Evolutionary conservation across 352 stramenopile genomes (phyloP).

Genomic region (Sclerospora graminicola): DNA sequence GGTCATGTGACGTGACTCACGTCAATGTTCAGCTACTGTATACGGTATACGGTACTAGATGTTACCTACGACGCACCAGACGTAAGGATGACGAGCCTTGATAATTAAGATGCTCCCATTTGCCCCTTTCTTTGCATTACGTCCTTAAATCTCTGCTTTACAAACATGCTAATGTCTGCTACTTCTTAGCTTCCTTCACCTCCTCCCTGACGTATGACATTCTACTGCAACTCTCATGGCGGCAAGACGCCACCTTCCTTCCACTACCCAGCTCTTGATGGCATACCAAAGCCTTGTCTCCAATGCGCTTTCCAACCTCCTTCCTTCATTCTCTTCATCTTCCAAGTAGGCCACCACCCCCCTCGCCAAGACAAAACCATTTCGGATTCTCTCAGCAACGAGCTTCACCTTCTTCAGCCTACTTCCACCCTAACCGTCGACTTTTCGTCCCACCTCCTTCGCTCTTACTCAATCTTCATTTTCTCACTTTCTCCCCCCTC

Average conservation of each 20-base stretch:
- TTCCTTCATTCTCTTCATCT: neutral
- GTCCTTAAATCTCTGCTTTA: too few relatives aligned
- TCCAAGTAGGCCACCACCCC: neutral
- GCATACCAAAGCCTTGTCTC: neutral
- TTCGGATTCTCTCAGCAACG: neutral
- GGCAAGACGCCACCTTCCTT: neutral
- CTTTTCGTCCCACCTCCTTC: slow-evolving; percentile 1
- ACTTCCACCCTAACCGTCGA: neutral
- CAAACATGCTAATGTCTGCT: too few relatives aligned
- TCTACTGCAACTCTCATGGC: too few relatives aligned
- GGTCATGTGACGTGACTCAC: too few relatives aligned
- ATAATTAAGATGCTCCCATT: too few relatives aligned
- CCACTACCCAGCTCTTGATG: neutral
- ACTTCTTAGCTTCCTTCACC: too few relatives aligned
- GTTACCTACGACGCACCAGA: too few relatives aligned
- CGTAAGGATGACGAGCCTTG: too few relatives aligned
- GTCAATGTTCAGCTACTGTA: too few relatives aligned
- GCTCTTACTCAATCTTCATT: neutral
- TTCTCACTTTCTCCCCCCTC: neutral
- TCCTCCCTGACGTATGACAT: too few relatives aligned
- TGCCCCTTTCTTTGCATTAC: too few relatives aligned
- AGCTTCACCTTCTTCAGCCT: neutral
- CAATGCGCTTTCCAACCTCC: neutral
- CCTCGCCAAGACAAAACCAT: neutral
- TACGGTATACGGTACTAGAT: too few relatives aligned